Evolutionary conservation across 352 stramenopile species (phyloP).

Genomic region (Globisporangium cylindrosporum): DNA sequence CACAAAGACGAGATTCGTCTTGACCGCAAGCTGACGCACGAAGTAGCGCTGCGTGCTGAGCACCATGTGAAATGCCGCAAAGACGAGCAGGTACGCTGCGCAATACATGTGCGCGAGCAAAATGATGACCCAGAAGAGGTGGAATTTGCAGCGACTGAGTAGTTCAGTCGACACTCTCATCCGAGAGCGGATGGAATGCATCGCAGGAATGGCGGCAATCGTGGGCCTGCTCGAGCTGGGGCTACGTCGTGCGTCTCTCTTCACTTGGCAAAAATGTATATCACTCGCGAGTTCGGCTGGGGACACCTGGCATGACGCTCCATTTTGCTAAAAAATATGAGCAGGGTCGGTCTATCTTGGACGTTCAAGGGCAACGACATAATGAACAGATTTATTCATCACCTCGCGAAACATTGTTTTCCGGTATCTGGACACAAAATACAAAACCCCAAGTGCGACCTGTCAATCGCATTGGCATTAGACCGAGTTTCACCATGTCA

Average conservation of each 20-base stretch:
- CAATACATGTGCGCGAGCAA: neutral
- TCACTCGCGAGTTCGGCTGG: too few species aligned
- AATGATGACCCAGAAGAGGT: constrained; percentile 2
- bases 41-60: constrained; percentile 7
- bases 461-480: too few species aligned
- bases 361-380: neutral
- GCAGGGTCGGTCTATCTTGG: neutral
- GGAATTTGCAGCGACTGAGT: neutral
- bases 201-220: too few species aligned
- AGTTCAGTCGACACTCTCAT: neutral
- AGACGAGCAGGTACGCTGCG: constrained; percentile 7
- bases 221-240: too few species aligned
- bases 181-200: neutral
- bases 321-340: neutral
- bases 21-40: constrained; percentile 9
- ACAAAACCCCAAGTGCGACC: neutral
- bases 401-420: neutral
- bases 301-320: neutral
- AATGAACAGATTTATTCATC: neutral
- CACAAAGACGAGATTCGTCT: constrained; percentile 1
- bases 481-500: neutral
- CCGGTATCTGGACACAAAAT: neutral
- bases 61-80: neutral
- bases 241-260: too few species aligned
- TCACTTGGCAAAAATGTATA: too few species aligned